phyloP scores from a whole-genome alignment of 2,329 filamentous ascomycete genomes.

The Teratosphaeria epicoccoides region DNA sequence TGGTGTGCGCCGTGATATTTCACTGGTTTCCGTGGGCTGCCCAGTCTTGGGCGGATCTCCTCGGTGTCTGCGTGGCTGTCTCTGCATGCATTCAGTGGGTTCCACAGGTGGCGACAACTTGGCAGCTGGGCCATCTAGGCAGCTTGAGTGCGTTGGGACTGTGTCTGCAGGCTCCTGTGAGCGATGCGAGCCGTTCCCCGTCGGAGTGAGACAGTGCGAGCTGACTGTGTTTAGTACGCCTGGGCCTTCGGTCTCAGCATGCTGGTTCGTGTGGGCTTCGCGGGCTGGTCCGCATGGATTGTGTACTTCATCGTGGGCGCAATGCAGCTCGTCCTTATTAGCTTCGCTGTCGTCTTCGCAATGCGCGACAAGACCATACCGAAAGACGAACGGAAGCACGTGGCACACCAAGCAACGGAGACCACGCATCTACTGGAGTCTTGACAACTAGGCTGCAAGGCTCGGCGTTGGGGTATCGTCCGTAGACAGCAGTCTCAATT shows the following conservation, averaged over 20 bases:
- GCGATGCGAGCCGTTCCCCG: slow-evolving; percentile 24
- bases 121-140: slow-evolving; percentile 69
- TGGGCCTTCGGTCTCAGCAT: slow-evolving; percentile 69
- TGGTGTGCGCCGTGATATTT: slow-evolving; percentile 54
- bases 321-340: slow-evolving; percentile 68
- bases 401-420: not conserved
- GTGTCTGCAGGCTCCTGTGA: slow-evolving; percentile 88
- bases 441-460: not conserved
- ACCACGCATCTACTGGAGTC: not conserved
- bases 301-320: slow-evolving; percentile 73
- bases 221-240: slow-evolving; percentile 17
- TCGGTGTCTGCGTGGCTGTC: slow-evolving; percentile 65
- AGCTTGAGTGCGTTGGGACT: slow-evolving; percentile 93
- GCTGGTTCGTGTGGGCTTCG: slow-evolving; percentile 54
- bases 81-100: slow-evolving; percentile 81
- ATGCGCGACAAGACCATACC: slow-evolving; percentile 33
- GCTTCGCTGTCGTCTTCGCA: slow-evolving; percentile 69
- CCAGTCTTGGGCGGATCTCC: slow-evolving; percentile 65
- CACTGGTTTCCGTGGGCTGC: slow-evolving; percentile 53
- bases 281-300: slow-evolving; percentile 87
- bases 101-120: slow-evolving; percentile 85
- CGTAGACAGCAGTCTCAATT: not conserved
- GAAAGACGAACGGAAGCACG: slow-evolving; percentile 10
- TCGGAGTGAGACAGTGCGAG: slow-evolving; percentile 2
- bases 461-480: not conserved